Conservation (phyloP, 1,284 basidiomycete species). For the Malassezia psittaci region DNA sequence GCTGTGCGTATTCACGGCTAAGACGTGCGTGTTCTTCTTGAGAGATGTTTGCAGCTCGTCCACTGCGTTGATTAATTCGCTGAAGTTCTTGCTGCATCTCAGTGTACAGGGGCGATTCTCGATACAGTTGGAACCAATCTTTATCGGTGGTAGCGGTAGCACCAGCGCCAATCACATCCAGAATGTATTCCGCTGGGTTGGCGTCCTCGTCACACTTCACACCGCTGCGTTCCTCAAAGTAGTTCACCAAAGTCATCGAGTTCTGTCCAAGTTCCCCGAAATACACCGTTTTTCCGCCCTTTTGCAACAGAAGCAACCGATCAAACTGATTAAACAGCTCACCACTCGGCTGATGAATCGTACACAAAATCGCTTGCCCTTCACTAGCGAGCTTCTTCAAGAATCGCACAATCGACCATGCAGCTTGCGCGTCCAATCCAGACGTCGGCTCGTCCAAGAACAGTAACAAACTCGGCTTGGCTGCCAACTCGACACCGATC, state of each 20-base stretch:
- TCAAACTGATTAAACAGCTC: constrained; percentile 37
- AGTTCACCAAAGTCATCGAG: constrained; percentile 56
- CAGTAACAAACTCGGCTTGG: constrained; percentile 34
- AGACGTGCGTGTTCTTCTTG: constrained; percentile 13
- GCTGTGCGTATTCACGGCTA: constrained; percentile 37
- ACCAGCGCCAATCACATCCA: constrained; percentile 41
- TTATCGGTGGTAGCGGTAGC: constrained; percentile 32
- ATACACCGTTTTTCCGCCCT: constrained; percentile 33
- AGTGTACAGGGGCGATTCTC: constrained; percentile 20
- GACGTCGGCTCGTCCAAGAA: constrained; percentile 45
- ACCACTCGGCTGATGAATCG: constrained; percentile 48
- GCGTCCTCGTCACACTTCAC: constrained; percentile 39
- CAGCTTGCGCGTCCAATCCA: constrained; percentile 26
- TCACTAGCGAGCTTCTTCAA: constrained; percentile 44
- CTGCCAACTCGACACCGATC: constrained; percentile 38
- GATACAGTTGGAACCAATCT: constrained; percentile 37
- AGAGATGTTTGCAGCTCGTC: background rate
- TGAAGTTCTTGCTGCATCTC: constrained; percentile 22
- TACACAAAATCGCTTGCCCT: constrained; percentile 46
- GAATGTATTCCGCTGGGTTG: constrained; percentile 39
- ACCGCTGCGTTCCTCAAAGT: constrained; percentile 62
- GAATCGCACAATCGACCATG: constrained; percentile 42
- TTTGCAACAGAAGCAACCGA: constrained; percentile 31
- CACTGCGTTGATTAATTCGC: constrained; percentile 7
- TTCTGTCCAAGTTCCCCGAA: constrained; percentile 64